phyloP scores from a whole-genome alignment of 495 filamentous ascomycete species.

The Entonaema liquescens region DNA sequence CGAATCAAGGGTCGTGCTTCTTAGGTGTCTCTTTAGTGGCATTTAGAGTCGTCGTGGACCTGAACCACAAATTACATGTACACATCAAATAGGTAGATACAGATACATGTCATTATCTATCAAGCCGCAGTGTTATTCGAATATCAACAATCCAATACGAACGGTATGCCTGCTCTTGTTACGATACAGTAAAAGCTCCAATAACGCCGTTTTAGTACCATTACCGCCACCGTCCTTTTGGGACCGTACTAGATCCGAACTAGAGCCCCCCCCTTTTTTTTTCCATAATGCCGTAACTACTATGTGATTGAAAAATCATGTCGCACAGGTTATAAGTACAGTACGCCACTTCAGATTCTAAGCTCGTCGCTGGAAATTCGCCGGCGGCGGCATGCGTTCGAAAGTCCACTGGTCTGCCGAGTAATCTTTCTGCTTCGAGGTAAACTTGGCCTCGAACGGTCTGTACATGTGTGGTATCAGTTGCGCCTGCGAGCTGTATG shows the following conservation, averaged over 20 bases:
- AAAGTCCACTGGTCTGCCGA: constrained; percentile 29
- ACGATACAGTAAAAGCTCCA: background rate
- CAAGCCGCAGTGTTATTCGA: background rate
- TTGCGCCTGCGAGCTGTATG: constrained; percentile 42
- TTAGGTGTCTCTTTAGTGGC: background rate
- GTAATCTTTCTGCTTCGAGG: constrained; percentile 17
- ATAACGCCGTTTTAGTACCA: constrained; percentile 26
- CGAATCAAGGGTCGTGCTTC: background rate
- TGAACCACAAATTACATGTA: too few species aligned
- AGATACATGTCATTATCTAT: too few species aligned
- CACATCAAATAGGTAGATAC: background rate
- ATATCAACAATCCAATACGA: background rate
- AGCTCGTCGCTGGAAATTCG: background rate
- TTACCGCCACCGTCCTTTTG: background rate
- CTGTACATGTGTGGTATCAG: constrained; percentile 43
- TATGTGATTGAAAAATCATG: constrained; percentile 5
- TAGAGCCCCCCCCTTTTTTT: background rate
- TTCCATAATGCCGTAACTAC: constrained; percentile 4
- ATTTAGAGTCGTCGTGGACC: too few species aligned
- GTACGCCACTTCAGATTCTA: constrained; percentile 1
- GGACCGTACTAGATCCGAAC: background rate
- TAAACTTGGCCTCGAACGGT: constrained; percentile 41
- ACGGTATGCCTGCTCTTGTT: background rate
- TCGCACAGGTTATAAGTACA: background rate
- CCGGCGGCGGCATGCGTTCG: constrained; percentile 33